These are phyloP conservation scores for Hypoxylon sp. DNA, from an alignment of 2,329 filamentous ascomycete species.

Conservation along the genomic window DNA sequence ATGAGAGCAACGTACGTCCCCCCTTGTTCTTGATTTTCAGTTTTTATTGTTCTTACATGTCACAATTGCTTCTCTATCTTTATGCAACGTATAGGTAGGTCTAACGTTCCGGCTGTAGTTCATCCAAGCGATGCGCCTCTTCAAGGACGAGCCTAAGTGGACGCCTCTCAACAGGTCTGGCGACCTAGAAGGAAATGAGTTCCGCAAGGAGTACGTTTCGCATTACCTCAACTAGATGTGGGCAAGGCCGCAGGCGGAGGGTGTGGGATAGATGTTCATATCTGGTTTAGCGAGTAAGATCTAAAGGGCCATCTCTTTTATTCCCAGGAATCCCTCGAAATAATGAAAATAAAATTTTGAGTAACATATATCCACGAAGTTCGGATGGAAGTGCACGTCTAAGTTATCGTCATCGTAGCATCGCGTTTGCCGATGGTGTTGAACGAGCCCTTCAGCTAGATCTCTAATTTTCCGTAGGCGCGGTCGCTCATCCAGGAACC, in stretches of 20 bases:
- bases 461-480: neutral
- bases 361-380: neutral
- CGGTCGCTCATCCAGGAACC: neutral
- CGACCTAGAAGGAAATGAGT: conserved; percentile 82
- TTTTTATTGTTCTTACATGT: neutral
- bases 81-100: neutral
- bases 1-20: conserved; percentile 83
- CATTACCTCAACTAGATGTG: conserved; percentile 52
- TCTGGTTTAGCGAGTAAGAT: conserved; percentile 16
- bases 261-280: conserved; percentile 8
- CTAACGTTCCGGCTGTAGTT: conserved; percentile 67
- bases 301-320: conserved; percentile 14
- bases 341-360: conserved; percentile 11
- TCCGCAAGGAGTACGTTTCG: conserved; percentile 80
- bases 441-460: neutral
- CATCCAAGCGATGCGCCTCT: conserved; percentile 93
- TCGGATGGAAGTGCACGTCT: neutral
- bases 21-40: conserved; percentile 1
- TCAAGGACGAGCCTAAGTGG: conserved; percentile 99
- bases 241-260: neutral
- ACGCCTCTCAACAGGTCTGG: conserved; percentile 85
- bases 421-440: neutral
- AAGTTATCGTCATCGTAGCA: neutral
- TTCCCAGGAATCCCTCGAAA: conserved; percentile 19
- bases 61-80: neutral